A percentile compares a stretch with the other conserved stretches of the same genome.
phyloP scores from a whole-genome alignment of 139 green algal species.

The Chlorella sp. region DNA sequence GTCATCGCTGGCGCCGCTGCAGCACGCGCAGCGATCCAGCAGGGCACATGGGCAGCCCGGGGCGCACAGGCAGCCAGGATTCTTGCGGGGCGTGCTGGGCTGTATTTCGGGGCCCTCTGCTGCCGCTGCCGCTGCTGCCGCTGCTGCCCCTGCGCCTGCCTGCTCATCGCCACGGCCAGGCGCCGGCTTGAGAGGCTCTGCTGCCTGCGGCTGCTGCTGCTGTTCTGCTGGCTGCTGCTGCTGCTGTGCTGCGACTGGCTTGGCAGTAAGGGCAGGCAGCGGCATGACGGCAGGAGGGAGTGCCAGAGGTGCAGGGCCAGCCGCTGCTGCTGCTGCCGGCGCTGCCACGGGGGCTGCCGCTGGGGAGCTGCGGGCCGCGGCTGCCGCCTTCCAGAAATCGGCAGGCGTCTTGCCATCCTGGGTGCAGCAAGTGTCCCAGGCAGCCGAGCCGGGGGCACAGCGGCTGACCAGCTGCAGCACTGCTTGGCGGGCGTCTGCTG shows the following conservation, averaged over 20 bases:
- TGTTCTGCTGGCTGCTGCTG: neutral
- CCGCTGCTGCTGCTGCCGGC: neutral
- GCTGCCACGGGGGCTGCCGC: neutral
- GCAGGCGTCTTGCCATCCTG: slow-evolving; percentile 16
- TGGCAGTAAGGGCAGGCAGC: neutral
- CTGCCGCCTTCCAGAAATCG: neutral
- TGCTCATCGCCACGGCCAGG: neutral
- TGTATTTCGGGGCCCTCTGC: neutral
- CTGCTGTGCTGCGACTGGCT: neutral
- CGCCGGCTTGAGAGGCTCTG: neutral
- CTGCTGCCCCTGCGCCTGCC: neutral
- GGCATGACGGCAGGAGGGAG: neutral
- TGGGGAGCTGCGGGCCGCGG: neutral
- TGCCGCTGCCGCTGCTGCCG: neutral
- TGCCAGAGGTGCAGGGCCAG: neutral
- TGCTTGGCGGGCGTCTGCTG: neutral
- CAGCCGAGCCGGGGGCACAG: slow-evolving; percentile 13
- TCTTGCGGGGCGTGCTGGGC: slow-evolving; percentile 14
- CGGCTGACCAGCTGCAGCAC: slow-evolving; percentile 32
- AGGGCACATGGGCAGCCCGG: slow-evolving; percentile 27
- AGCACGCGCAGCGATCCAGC: slow-evolving; percentile 33
- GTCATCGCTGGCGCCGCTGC: slow-evolving; percentile 9
- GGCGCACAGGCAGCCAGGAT: slow-evolving; percentile 22
- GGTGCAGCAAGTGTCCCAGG: slow-evolving; percentile 22
- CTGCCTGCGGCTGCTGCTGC: neutral